Percentiles rank a stretch among this genome's conserved stretches.
Conservation (phyloP, 148 eudicot species). For the Polygonum maritimum region DNA sequence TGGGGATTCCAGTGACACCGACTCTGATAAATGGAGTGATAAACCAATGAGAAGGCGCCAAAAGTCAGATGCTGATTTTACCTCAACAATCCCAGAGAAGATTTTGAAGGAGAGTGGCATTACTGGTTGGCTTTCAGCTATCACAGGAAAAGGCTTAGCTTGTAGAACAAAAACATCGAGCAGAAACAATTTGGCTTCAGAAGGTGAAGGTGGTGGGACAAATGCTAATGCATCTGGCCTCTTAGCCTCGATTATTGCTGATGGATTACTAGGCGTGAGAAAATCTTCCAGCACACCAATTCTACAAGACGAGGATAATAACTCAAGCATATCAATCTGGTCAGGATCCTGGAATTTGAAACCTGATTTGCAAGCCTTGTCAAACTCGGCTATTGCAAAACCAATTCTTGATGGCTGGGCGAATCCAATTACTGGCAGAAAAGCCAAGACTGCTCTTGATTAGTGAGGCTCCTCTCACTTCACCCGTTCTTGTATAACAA, state of each 20-base stretch:
- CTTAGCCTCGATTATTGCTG: constrained; percentile 38
- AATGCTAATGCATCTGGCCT: constrained; percentile 24
- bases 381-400: constrained; percentile 52
- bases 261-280: constrained; percentile 43
- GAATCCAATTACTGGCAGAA: constrained; percentile 57
- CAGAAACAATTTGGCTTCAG: constrained; percentile 43
- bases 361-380: constrained; percentile 69
- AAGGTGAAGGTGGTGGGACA: constrained; percentile 26
- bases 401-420: constrained; percentile 79
- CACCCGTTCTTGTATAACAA: not conserved
- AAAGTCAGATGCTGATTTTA: constrained; percentile 52
- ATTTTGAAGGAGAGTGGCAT: constrained; percentile 56
- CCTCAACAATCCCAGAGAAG: constrained; percentile 45
- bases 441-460: constrained; percentile 75
- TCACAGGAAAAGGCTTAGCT: constrained; percentile 73
- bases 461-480: constrained; percentile 19
- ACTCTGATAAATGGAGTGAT: constrained; percentile 35
- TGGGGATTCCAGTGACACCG: constrained; percentile 23
- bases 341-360: constrained; percentile 62
- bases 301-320: constrained; percentile 54
- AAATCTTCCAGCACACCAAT: constrained; percentile 82
- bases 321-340: constrained; percentile 45
- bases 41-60: constrained; percentile 46
- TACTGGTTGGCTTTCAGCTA: constrained; percentile 55
- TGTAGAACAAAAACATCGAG: constrained; percentile 68